Evolutionary conservation across 495 filamentous ascomycete species (phyloP), one percentile per base, ranked within the genome.

Genomic region (Penicillium flavigenum): DNA sequence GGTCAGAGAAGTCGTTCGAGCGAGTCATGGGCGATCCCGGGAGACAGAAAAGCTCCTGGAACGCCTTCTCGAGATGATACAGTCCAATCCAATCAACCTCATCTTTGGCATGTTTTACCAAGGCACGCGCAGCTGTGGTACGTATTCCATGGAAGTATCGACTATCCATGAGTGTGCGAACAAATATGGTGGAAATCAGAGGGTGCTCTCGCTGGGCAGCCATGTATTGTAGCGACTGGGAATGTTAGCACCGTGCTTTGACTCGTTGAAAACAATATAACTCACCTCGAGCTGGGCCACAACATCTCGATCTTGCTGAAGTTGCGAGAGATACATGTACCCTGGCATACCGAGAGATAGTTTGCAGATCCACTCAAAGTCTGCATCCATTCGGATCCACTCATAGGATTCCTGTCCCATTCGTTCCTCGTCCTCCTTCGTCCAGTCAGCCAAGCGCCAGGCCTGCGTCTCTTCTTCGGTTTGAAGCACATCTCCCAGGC

Each of bases 341-440:
- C 87, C 81, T 8, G 90, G 91, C 85, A 96, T 89, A 31, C 81
- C 84, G 47, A 92, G 79, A 41, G 84, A 83, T 49, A 89, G 79
- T 50, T 87, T 87, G 74, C 89, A 92, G 39, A 97, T 85, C 94
- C 94, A 99, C 66, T 99, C 94, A 63, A 97, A 97, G 71, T 99
- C 94, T 19, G 92, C 91, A 72, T 99, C 94, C 80, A 98, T 89
- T 16, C 94, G 86, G 57, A 98, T 94, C 94, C 94, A 99, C 69
- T 99, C 94, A 66, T 97, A 99, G 3, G 88, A 94, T 66, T 99
- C 94, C 51, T 91, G 85, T 39, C 91, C 89, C 95, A 99, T 99
- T 57, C 82, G 80, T 8, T 86, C 81, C 66, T 98, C 92, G 12
- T 91, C 88, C 36, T 92, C 88, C 54, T 86, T 84, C 47, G 85